Percentiles rank a stretch among this genome's conserved stretches.
These are phyloP conservation scores for Colletotrichum salicis DNA, from an alignment of 2,329 filamentous ascomycete species.

Conservation along the genomic window DNA sequence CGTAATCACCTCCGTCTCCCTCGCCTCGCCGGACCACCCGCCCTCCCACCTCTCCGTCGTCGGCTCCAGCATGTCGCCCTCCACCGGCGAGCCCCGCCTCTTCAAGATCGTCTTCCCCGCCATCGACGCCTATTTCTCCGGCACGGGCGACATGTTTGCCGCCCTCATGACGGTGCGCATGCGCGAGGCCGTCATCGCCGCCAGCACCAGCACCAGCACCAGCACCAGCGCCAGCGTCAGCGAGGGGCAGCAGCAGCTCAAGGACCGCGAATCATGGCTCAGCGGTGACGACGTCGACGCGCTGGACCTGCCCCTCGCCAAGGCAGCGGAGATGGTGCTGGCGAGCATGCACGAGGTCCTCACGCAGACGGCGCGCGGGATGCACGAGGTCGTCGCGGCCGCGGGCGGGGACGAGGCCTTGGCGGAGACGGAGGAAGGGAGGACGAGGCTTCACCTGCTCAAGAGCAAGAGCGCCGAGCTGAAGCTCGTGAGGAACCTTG, in stretches of 20 bases:
- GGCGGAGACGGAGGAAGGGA: slow-evolving; percentile 56
- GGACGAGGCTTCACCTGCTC: slow-evolving; percentile 72
- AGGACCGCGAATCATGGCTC: slow-evolving; percentile 74
- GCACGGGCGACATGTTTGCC: slow-evolving; percentile 98
- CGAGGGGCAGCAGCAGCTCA: slow-evolving; percentile 50
- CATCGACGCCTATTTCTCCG: slow-evolving; percentile 93
- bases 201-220: slow-evolving; percentile 40
- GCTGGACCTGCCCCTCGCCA: slow-evolving; percentile 81
- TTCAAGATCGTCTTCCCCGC: slow-evolving; percentile 90
- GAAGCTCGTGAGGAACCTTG: slow-evolving; percentile 79
- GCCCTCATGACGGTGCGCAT: slow-evolving; percentile 89
- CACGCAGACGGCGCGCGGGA: slow-evolving; percentile 72
- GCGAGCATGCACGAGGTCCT: slow-evolving; percentile 93
- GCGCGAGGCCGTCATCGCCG: slow-evolving; percentile 77
- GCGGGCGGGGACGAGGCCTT: slow-evolving; percentile 48
- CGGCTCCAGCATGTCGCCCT: slow-evolving; percentile 72
- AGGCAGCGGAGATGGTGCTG: slow-evolving; percentile 85
- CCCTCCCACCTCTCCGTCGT: slow-evolving; percentile 73
- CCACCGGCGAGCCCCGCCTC: slow-evolving; percentile 73
- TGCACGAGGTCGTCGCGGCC: slow-evolving; percentile 62
- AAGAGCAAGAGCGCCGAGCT: slow-evolving; percentile 90
- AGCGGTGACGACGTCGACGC: slow-evolving; percentile 77
- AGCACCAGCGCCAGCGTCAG: too few species aligned
- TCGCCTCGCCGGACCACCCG: slow-evolving; percentile 65
- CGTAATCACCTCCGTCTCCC: slow-evolving; percentile 88